Conservation (phyloP, 495 filamentous ascomycete genomes). For the Opeltia flavorubescens region DNA sequence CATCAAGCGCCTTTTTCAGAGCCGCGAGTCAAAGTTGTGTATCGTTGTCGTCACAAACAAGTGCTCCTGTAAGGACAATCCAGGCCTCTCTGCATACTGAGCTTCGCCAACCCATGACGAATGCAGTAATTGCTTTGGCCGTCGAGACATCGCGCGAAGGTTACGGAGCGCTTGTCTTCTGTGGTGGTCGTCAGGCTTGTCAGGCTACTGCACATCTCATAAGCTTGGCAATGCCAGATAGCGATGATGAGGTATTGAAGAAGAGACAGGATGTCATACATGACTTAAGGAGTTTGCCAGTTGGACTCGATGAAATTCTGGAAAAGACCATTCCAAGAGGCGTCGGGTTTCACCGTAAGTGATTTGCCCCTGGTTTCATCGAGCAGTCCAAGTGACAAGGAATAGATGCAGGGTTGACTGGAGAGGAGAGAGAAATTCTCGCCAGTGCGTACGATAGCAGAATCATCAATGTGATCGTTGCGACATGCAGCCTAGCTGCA, state of each 20-base stretch:
- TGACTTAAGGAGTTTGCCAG: constrained; percentile 50
- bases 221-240: constrained; percentile 44
- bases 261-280: constrained; percentile 51
- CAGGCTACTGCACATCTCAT: constrained; percentile 51
- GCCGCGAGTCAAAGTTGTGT: constrained; percentile 39
- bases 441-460: constrained; percentile 61
- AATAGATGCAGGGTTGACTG: constrained; percentile 59
- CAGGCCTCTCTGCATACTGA: constrained; percentile 42
- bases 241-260: constrained; percentile 35
- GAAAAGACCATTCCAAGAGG: constrained; percentile 50
- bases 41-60: constrained; percentile 22
- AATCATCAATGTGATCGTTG: constrained; percentile 56
- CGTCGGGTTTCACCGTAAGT: constrained; percentile 63
- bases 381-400: constrained; percentile 1
- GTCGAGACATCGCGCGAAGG: constrained; percentile 51
- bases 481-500: constrained; percentile 74
- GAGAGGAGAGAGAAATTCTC: constrained; percentile 65
- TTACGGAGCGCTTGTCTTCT: constrained; percentile 65
- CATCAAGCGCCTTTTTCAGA: constrained; percentile 46
- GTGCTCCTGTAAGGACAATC: constrained; percentile 35
- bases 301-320: constrained; percentile 54
- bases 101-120: constrained; percentile 47
- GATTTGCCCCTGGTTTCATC: not conserved
- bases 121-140: constrained; percentile 55
- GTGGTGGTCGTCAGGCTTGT: constrained; percentile 51